Conservation (phyloP, 2,329 filamentous ascomycete genomes). For the Hypoxylon rubiginosum region DNA sequence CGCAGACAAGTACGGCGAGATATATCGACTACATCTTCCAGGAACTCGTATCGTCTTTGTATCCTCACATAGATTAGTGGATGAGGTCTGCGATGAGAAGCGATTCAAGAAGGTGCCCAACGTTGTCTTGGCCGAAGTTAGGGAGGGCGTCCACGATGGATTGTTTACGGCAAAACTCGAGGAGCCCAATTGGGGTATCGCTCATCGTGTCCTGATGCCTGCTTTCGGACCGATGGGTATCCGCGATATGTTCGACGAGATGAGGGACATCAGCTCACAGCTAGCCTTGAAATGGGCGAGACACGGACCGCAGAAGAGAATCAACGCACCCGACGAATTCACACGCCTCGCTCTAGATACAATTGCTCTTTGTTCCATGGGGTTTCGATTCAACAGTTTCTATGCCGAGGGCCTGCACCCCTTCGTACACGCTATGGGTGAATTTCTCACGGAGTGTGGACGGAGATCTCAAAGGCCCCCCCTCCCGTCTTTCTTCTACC, state of each 20-base stretch:
- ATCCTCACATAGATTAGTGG: conserved; percentile 66
- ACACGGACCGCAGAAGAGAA: conserved; percentile 57
- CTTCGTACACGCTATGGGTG: conserved; percentile 67
- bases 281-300: conserved; percentile 69
- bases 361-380: conserved; percentile 69
- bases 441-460: conserved; percentile 61
- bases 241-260: conserved; percentile 66
- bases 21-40: conserved; percentile 20
- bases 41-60: conserved; percentile 60
- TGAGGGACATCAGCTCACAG: conserved; percentile 66
- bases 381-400: conserved; percentile 70
- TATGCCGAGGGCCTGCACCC: conserved; percentile 70
- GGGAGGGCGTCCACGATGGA: conserved; percentile 61
- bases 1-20: conserved; percentile 57
- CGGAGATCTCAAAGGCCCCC: conserved; percentile 50
- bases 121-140: conserved; percentile 64
- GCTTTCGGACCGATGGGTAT: conserved; percentile 67
- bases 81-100: conserved; percentile 74
- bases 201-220: conserved; percentile 66
- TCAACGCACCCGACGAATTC: conserved; percentile 70
- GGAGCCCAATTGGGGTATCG: conserved; percentile 64
- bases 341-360: conserved; percentile 74
- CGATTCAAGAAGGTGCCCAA: conserved; percentile 71
- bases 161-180: conserved; percentile 45
- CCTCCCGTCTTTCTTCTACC: conserved; percentile 42